phyloP scores from a whole-genome alignment of 345 rosid genomes.

The Nephelium lappaceum region DNA sequence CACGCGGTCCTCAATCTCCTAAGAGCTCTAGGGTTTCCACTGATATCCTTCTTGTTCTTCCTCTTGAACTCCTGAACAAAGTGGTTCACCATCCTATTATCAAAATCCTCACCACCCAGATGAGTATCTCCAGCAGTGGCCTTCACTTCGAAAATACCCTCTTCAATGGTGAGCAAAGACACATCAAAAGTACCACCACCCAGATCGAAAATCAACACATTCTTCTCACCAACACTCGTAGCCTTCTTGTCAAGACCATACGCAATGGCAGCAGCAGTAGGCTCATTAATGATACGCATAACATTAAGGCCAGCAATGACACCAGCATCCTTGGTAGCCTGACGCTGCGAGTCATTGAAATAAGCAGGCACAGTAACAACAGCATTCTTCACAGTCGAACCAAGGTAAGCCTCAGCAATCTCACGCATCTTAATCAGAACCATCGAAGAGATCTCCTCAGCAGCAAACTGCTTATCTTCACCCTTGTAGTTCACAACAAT shows the following conservation, averaged over 20 bases:
- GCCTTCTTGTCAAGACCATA: conserved; percentile 82
- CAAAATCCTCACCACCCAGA: conserved; percentile 78
- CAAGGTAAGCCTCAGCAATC: conserved; percentile 74
- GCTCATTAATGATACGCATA: conserved; percentile 75
- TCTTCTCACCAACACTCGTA: conserved; percentile 66
- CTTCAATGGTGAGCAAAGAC: conserved; percentile 69
- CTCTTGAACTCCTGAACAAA: conserved; percentile 78
- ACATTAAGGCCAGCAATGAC: conserved; percentile 76
- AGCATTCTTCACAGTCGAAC: conserved; percentile 55
- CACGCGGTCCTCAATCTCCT: conserved; percentile 75
- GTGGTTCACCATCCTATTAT: conserved; percentile 72
- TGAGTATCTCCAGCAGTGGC: conserved; percentile 82
- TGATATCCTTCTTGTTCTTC: conserved; percentile 72
- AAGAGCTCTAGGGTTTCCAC: conserved; percentile 64
- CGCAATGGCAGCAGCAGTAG: conserved; percentile 82
- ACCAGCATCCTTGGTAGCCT: conserved; percentile 73
- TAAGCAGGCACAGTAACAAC: conserved; percentile 79
- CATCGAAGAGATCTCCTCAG: conserved; percentile 81
- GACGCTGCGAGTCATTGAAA: conserved; percentile 74
- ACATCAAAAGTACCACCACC: conserved; percentile 83
- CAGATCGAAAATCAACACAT: conserved; percentile 63
- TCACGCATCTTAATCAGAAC: conserved; percentile 82
- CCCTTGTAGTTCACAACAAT: conserved; percentile 61
- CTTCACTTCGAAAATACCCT: conserved; percentile 76
- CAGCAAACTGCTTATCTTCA: conserved; percentile 66